Conservation (phyloP, 805 yeast genomes). For the Wickerhamiella cacticola region DNA sequence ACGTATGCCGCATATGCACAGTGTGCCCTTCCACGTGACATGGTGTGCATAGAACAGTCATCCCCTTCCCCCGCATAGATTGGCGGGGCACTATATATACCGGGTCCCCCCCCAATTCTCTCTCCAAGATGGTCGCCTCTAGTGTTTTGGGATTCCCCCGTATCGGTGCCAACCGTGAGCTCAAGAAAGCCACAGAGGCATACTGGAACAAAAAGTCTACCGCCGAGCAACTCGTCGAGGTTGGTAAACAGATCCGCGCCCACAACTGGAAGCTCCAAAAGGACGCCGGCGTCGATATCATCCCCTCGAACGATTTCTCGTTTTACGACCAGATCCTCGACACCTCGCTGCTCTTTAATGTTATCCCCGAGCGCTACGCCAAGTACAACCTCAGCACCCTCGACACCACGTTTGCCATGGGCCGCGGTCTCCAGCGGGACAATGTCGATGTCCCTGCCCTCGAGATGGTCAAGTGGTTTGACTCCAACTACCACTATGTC, state of each 20-base stretch:
- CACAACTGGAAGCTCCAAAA: constrained; percentile 96
- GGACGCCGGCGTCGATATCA: constrained; percentile 93
- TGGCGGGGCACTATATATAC: constrained; percentile 1
- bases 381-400: constrained; percentile 78
- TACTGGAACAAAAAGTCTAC: constrained; percentile 94
- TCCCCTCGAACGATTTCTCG: constrained; percentile 96
- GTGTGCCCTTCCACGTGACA: no score
- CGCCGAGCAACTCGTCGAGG: constrained; percentile 75
- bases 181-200: constrained; percentile 96
- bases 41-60: background rate
- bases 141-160: constrained; percentile 99
- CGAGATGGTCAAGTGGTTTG: constrained; percentile 99
- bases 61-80: background rate
- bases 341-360: constrained; percentile 84
- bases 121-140: constrained; percentile 72
- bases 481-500: constrained; percentile 98
- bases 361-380: constrained; percentile 92
- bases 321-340: constrained; percentile 96
- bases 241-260: constrained; percentile 91
- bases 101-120: background rate
- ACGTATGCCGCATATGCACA: no score
- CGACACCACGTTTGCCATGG: constrained; percentile 96
- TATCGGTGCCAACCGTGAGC: constrained; percentile 98
- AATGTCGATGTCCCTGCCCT: constrained; percentile 98
- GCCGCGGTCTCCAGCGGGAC: constrained; percentile 98